phyloP scores from a whole-genome alignment of 2,329 filamentous ascomycete genomes.

The Acrocalymma vagum region DNA sequence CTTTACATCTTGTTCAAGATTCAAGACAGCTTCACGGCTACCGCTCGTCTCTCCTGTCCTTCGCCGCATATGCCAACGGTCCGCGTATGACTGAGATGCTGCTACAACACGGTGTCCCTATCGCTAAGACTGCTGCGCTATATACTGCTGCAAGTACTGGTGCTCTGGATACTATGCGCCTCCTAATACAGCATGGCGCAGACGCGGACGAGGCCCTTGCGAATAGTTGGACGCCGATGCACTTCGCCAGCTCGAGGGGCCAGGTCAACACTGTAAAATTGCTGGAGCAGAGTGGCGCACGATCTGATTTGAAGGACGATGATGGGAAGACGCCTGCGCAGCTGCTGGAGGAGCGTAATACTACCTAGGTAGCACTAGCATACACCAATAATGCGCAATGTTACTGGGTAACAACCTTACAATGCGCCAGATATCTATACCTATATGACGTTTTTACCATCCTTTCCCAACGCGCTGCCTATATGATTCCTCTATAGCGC shows the following conservation, averaged over 20 bases:
- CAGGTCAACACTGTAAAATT: conserved; percentile 15
- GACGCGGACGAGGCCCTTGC: conserved; percentile 13
- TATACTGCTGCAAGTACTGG: conserved; percentile 14
- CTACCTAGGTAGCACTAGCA: too few species aligned
- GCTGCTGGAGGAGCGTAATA: conserved; percentile 16
- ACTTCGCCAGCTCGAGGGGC: conserved; percentile 14
- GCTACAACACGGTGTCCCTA: not conserved
- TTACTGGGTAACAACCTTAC: too few species aligned
- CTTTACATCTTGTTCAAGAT: too few species aligned
- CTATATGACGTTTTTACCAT: too few species aligned
- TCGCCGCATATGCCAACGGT: not conserved
- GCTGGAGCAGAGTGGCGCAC: conserved; percentile 15
- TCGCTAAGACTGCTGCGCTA: conserved; percentile 9
- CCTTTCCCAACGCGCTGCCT: too few species aligned
- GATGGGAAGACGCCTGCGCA: conserved; percentile 17
- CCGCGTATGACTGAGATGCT: conserved; percentile 1
- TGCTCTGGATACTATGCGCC: conserved; percentile 18
- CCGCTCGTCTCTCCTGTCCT: not conserved
- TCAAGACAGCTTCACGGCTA: too few species aligned
- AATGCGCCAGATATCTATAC: too few species aligned
- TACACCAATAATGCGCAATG: too few species aligned
- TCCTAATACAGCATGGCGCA: conserved; percentile 20
- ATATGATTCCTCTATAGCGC: too few species aligned
- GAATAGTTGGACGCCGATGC: conserved; percentile 14
- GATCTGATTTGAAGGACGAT: conserved; percentile 11